Base-by-base conservation (phyloP, 306 rosid genomes). In the Aeschynomene evenia region DNA sequence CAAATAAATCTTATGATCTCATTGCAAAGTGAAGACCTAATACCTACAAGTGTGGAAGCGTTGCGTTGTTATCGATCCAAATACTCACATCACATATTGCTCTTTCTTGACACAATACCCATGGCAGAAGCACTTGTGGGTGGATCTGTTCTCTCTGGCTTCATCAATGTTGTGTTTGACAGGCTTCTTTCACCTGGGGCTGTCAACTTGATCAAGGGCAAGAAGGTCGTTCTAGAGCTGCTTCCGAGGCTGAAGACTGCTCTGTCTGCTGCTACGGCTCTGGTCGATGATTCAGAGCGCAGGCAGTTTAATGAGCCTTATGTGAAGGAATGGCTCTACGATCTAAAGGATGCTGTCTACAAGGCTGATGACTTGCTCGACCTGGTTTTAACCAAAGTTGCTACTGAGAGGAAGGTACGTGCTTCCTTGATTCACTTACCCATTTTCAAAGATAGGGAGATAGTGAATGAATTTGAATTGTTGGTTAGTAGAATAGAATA, bases 301-400 rank as follows among this genome's bases (percentile, higher is more conserved):
- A 45, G 15, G 9, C 51, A 45, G n/a, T 3, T 45, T 0, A 21
- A n/a, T 0, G 8, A n/a, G 15, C 9, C 0, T n/a, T n/a, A n/a
- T 9, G 51, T 45, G 21, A 45, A 16, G 51, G 9, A 45, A 1
- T 45, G 51, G 51, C 20, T 45, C 51, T 2, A 45, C 1, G 5
- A 9, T 15, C 21, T 45, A 2, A 15, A 3, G 8, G 51, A 45
- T 45, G 21, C 66, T 3, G 9, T 59, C 9, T 68, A 42, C 0
- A 1, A 1, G 1, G 59, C 65, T 0, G 73, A 71, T 19, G 69
- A 63, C 20, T 11, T 74, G 22, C 19, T 80, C 1, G 84, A 80
- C 5, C 70, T 55, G 12, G 59, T 80, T 50, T 28, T 33, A 3
- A 52, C 62, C 5, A 15, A 68, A n/a, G 73, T 62, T 11, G 36